Conservation (phyloP, 306 rosid species). For the Hylodesmum podocarpum region DNA sequence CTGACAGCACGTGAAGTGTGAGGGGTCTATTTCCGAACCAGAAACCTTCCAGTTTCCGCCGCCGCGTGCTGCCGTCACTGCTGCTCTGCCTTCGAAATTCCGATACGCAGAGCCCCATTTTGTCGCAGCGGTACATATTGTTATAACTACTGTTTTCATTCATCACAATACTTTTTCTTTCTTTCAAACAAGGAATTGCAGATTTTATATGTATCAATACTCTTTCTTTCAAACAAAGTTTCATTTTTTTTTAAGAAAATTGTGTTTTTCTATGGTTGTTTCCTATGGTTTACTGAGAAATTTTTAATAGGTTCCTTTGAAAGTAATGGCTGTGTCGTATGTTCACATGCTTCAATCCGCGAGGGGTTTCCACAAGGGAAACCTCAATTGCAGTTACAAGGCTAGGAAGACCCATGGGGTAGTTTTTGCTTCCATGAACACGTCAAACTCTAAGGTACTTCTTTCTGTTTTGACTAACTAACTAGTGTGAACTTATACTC, state of each 20-base stretch:
- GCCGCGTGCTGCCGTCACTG: not conserved
- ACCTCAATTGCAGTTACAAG: slow-evolving; percentile 17
- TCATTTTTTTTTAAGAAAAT: not conserved
- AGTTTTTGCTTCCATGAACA: slow-evolving; percentile 38
- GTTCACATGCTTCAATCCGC: slow-evolving; percentile 39
- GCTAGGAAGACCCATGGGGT: slow-evolving; percentile 8
- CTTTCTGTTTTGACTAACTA: not conserved
- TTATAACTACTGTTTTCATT: not conserved
- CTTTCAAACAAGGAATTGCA: not conserved
- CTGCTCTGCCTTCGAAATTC: not conserved
- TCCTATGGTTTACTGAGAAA: no score
- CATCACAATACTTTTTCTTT: not conserved
- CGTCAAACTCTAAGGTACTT: slow-evolving; percentile 43
- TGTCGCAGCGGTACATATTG: not conserved
- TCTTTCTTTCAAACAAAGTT: not conserved
- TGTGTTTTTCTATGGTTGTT: not conserved
- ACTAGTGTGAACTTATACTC: not conserved
- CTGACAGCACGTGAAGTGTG: not conserved
- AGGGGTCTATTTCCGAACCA: not conserved
- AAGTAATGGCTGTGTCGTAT: slow-evolving; percentile 41
- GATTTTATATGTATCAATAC: not conserved
- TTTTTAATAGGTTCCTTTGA: not conserved
- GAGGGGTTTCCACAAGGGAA: slow-evolving; percentile 13
- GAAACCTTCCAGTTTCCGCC: not conserved
- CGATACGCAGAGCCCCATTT: not conserved